Conservation (phyloP, 2,329 filamentous ascomycete genomes). For the Cercospora sesami region DNA sequence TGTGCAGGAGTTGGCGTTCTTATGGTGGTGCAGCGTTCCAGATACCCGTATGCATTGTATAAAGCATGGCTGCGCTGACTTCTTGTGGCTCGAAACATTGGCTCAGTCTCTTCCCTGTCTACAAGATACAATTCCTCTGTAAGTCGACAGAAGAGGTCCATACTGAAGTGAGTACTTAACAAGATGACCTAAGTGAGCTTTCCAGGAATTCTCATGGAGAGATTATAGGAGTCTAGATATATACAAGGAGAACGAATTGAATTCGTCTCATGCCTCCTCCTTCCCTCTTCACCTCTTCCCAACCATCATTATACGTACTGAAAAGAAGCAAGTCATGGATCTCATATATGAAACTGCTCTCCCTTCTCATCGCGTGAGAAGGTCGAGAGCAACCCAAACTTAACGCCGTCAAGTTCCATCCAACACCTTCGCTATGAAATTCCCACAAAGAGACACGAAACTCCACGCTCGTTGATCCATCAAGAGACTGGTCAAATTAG, state of each 20-base stretch:
- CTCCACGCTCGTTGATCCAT: background rate
- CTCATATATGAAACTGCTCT: background rate
- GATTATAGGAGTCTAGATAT: background rate
- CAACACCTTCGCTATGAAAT: slow-evolving; percentile 13
- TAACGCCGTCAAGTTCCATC: background rate
- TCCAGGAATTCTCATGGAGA: background rate
- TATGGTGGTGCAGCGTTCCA: slow-evolving; percentile 17
- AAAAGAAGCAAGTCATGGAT: background rate
- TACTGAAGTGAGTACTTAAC: background rate
- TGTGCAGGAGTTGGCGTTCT: background rate
- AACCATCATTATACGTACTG: background rate
- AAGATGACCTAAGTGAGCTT: background rate
- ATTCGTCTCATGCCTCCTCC: background rate
- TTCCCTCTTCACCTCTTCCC: background rate
- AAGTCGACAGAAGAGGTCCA: background rate
- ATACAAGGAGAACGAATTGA: background rate
- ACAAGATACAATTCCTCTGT: background rate
- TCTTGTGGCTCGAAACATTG: background rate
- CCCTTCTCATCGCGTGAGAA: background rate
- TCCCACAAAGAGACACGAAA: background rate
- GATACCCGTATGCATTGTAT: slow-evolving; percentile 24
- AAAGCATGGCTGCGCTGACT: background rate
- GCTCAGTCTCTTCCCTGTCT: background rate
- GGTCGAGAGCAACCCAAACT: background rate
- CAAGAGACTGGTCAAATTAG: slow-evolving; percentile 23